Base-by-base conservation (phyloP, 2,329 filamentous ascomycete genomes). In the Truncatella angustata region DNA sequence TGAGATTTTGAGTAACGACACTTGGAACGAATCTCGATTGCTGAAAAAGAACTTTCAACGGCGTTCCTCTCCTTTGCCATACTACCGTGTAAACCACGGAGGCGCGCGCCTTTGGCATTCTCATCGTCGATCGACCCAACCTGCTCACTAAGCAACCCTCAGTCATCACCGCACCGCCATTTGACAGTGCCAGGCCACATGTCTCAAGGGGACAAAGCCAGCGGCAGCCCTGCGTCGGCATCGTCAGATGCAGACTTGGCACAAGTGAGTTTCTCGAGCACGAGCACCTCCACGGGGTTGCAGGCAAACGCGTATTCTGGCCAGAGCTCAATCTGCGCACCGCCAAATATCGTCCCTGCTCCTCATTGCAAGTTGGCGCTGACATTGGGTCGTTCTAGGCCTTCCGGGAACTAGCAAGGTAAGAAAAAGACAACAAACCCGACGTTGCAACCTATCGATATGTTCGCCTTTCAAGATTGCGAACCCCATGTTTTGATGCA, bases 321-420 rank as follows among this genome's bases (percentile, higher is more conserved):
- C n/a, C 36, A 39, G 36, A 39, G n/a, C 23, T 5, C 37, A 18
- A 23, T 40, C 12, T 12, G 37, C 37, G 24, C 16, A 40, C 18
- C 37, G 37, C n/a, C 16, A n/a, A n/a, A n/a, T n/a, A n/a, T n/a
- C n/a, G n/a, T 49, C 20, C 10, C 28, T 20, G 9, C 18, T 49
- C 46, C 49, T 18, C 50, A 24, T 44, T 40, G 14, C n/a, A n/a
- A 36, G 14, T 12, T 16, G 20, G 23, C 23, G 40, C 49, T 51
- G 49, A 20, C 54, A 44, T 54, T 20, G 18, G 44, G 21, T 30
- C 20, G 14, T 53, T 60, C 62, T 63, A 68, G 66, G 64, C 65
- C 58, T 67, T 66, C 52, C 59, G 55, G 54, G 63, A 67, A 53
- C 62, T 68, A 52, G 60, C 63, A 46, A 67, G 60, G 65, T 66